Percentiles rank a stretch among this genome's conserved stretches.
These are phyloP conservation scores for Podospora pseudoanserina DNA, from an alignment of 495 filamentous ascomycete genomes.

Conservation along the genomic window DNA sequence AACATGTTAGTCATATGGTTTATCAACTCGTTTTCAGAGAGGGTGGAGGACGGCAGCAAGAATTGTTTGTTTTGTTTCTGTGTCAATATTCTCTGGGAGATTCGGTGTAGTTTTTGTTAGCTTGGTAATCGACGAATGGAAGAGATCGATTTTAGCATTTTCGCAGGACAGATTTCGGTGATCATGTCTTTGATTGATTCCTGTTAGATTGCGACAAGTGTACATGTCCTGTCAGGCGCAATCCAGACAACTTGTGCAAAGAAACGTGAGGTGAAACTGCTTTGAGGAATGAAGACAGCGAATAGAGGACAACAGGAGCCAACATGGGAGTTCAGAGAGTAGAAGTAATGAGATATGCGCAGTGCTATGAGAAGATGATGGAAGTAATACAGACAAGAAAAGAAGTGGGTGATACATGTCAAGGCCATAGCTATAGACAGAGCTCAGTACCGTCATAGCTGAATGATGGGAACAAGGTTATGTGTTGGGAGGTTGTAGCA, in stretches of 20 bases:
- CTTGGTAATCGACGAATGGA: conserved; percentile 16
- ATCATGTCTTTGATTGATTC: not conserved
- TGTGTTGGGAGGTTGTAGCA: too few species aligned
- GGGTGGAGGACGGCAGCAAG: conserved; percentile 22
- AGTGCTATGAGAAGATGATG: too few species aligned
- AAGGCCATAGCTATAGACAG: too few species aligned
- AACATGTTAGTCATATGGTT: conserved; percentile 26
- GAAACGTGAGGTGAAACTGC: too few species aligned
- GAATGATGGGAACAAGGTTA: too few species aligned
- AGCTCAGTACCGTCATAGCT: too few species aligned
- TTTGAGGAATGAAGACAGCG: too few species aligned
- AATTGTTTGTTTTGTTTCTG: conserved; percentile 27
- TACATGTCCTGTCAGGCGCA: not conserved
- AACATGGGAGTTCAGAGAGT: too few species aligned
- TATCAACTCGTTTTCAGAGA: conserved; percentile 24
- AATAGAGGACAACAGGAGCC: too few species aligned
- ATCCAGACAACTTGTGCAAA: not conserved
- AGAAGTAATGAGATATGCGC: too few species aligned
- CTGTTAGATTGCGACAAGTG: not conserved
- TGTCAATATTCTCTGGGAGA: conserved; percentile 23
- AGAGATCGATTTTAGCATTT: not conserved
- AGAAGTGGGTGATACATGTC: too few species aligned
- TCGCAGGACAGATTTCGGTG: not conserved
- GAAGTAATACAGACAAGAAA: too few species aligned
- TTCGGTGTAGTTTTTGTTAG: conserved; percentile 23